Conservation (phyloP, 2,329 filamentous ascomycete genomes). For the Penicillium sp. region DNA sequence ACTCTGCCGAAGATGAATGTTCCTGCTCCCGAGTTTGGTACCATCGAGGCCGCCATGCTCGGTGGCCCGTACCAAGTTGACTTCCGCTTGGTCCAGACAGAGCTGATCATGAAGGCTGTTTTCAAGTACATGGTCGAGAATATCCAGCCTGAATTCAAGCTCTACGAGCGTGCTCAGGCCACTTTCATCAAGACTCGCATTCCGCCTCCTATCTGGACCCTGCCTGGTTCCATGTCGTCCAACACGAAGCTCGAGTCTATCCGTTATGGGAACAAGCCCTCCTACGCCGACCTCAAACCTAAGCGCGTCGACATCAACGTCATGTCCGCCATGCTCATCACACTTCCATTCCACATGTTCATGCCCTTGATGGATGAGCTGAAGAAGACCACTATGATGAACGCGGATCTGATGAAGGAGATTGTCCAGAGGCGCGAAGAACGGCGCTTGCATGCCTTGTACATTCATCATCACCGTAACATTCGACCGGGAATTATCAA, state of each 20-base stretch:
- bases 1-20: neutral
- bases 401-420: slow-evolving; percentile 11
- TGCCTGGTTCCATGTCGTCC: slow-evolving; percentile 7
- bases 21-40: too few species aligned
- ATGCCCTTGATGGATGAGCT: slow-evolving; percentile 19
- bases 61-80: slow-evolving; percentile 2
- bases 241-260: slow-evolving; percentile 20
- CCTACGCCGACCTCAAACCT: slow-evolving; percentile 12
- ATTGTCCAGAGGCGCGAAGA: slow-evolving; percentile 29
- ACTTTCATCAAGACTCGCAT: slow-evolving; percentile 25
- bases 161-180: slow-evolving; percentile 25
- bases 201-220: slow-evolving; percentile 15
- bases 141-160: slow-evolving; percentile 20
- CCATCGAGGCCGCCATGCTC: neutral
- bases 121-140: slow-evolving; percentile 24
- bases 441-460: slow-evolving; percentile 25
- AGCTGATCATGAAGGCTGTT: slow-evolving; percentile 12
- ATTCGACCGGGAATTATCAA: neutral
- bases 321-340: slow-evolving; percentile 1
- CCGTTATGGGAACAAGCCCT: slow-evolving; percentile 21
- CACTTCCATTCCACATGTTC: slow-evolving; percentile 27
- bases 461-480: neutral
- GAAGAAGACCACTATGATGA: slow-evolving; percentile 14
- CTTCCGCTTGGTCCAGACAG: slow-evolving; percentile 12
- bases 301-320: slow-evolving; percentile 8